Evolutionary conservation across 2,329 filamentous ascomycete genomes (phyloP).

Genomic region (Cucurbitaria berberidis): DNA sequence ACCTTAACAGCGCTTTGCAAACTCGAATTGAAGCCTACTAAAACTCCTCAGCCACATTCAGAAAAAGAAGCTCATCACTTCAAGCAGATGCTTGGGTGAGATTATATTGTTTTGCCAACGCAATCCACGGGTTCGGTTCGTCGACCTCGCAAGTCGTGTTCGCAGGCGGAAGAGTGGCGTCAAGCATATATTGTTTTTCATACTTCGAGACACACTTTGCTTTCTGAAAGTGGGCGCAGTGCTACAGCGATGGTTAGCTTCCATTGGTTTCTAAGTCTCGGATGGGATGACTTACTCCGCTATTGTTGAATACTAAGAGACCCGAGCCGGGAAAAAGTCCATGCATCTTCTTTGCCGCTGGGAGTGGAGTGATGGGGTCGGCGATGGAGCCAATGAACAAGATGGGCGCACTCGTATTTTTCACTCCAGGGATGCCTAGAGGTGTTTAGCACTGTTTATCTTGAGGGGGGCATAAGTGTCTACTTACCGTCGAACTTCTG

Average conservation of each 20-base stretch:
- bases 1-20: too few species aligned
- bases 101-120: conserved; percentile 2
- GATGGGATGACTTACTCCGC: conserved; percentile 14
- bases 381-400: conserved; percentile 26
- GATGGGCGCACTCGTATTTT: conserved; percentile 14
- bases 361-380: conserved; percentile 62
- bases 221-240: conserved; percentile 18
- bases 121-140: conserved; percentile 21
- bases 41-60: too few species aligned
- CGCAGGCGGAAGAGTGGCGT: conserved; percentile 16
- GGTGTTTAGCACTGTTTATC: background rate
- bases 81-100: background rate
- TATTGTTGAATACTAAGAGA: conserved; percentile 48
- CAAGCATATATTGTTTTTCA: conserved; percentile 20
- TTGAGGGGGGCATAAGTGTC: background rate
- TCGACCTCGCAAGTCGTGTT: conserved; percentile 19
- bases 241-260: conserved; percentile 7
- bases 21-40: too few species aligned
- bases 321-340: conserved; percentile 48
- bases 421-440: conserved; percentile 7
- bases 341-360: conserved; percentile 49
- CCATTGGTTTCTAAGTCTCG: background rate
- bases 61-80: background rate
- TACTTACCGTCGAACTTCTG: conserved; percentile 27
- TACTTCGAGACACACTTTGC: conserved; percentile 12